Evolutionary conservation across 768 basidiomycete genomes (phyloP).

Genomic region (Rhizopogon sp.): DNA sequence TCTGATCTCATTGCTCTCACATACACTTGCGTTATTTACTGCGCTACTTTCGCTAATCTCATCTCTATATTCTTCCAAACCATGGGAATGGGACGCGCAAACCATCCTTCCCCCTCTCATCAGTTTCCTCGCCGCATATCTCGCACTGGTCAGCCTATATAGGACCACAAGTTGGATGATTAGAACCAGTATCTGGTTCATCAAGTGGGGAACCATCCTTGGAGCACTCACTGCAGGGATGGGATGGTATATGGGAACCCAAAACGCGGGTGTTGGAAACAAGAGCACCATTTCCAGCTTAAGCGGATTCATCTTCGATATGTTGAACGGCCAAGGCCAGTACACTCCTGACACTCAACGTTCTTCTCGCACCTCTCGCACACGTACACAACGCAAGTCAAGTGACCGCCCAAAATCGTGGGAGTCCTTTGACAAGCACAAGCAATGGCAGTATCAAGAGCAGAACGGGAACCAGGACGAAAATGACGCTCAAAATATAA

Average conservation of each 20-base stretch:
- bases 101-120: conserved; percentile 70
- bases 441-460: conserved; percentile 50
- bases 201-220: conserved; percentile 74
- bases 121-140: conserved; percentile 65
- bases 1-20: conserved; percentile 45
- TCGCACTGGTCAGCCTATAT: conserved; percentile 72
- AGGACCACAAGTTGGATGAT: conserved; percentile 75
- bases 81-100: conserved; percentile 62
- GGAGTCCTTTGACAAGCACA: conserved; percentile 62
- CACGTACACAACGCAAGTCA: conserved; percentile 11
- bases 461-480: conserved; percentile 16
- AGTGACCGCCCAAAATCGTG: conserved; percentile 43
- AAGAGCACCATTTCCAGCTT: conserved; percentile 34
- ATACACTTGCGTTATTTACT: conserved; percentile 45
- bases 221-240: conserved; percentile 45
- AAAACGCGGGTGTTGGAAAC: conserved; percentile 26
- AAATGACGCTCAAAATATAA: conserved; percentile 38
- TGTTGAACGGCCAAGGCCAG: conserved; percentile 34
- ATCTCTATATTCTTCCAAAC: conserved; percentile 45
- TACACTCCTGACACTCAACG: conserved; percentile 23
- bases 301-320: conserved; percentile 36
- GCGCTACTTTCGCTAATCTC: conserved; percentile 44
- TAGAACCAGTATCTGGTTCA: conserved; percentile 58
- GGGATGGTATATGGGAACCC: conserved; percentile 50
- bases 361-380: conserved; percentile 9